Evolutionary conservation across 345 rosid species (phyloP).

Genomic region (Sisymbrium altissimum): DNA sequence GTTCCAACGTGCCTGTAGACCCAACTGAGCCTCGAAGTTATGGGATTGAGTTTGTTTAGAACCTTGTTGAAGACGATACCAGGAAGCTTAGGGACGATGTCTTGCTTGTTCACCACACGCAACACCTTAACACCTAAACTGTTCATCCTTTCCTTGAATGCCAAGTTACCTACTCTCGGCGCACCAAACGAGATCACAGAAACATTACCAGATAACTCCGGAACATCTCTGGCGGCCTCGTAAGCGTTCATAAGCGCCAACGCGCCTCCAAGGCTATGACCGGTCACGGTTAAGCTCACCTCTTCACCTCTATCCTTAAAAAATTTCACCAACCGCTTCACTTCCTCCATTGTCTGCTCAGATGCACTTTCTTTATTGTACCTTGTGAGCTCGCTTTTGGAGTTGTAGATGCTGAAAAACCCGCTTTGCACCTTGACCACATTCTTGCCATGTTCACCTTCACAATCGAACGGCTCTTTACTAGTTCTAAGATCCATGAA

Average conservation of each 20-base stretch:
- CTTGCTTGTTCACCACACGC: constrained; percentile 53
- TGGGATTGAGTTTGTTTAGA: constrained; percentile 38
- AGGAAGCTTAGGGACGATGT: constrained; percentile 57
- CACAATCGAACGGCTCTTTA: constrained; percentile 34
- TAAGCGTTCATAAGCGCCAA: constrained; percentile 57
- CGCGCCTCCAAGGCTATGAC: constrained; percentile 67
- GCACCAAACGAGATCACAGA: constrained; percentile 61
- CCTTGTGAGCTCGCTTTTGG: constrained; percentile 51
- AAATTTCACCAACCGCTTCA: constrained; percentile 31
- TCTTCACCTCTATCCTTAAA: constrained; percentile 46
- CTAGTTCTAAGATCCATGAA: constrained; percentile 44
- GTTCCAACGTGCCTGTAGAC: constrained; percentile 64
- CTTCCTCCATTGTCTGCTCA: constrained; percentile 59
- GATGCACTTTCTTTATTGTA: constrained; percentile 54
- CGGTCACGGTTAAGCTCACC: constrained; percentile 55
- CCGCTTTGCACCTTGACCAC: constrained; percentile 53
- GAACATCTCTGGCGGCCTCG: constrained; percentile 44
- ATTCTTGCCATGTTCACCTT: constrained; percentile 17
- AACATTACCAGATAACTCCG: constrained; percentile 36
- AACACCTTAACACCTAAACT: constrained; percentile 50
- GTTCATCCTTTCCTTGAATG: constrained; percentile 47
- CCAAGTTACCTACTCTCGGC: constrained; percentile 64
- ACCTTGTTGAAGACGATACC: constrained; percentile 51
- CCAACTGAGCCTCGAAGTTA: constrained; percentile 43
- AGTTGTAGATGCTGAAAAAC: constrained; percentile 46